Evolutionary conservation across 2,329 filamentous ascomycete species (phyloP).

Genomic region (Colletotrichum ledebouriae): DNA sequence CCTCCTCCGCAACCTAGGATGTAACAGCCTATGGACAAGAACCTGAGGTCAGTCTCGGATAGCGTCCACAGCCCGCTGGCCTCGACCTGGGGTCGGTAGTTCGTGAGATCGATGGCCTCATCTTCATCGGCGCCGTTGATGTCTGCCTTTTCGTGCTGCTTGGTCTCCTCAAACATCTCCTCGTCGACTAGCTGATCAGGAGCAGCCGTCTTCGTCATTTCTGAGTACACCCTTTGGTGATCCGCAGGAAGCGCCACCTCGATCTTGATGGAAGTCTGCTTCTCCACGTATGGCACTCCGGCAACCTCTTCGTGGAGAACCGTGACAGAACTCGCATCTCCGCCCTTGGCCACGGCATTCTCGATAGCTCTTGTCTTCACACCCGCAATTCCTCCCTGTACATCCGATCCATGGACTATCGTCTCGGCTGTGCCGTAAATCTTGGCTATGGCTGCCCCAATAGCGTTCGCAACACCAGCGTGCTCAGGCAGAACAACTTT

Average conservation of each 20-base stretch:
- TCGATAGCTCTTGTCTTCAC: conserved; percentile 42
- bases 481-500: conserved; percentile 43
- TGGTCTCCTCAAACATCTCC: conserved; percentile 37
- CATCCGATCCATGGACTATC: conserved; percentile 43
- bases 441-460: conserved; percentile 46
- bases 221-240: conserved; percentile 41
- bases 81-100: conserved; percentile 35
- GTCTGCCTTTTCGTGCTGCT: conserved; percentile 25
- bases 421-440: conserved; percentile 43
- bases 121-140: not conserved
- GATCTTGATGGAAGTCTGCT: conserved; percentile 44
- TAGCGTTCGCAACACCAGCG: conserved; percentile 45
- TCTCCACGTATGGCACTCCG: conserved; percentile 45
- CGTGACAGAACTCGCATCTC: conserved; percentile 38
- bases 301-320: conserved; percentile 45
- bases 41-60: conserved; percentile 45
- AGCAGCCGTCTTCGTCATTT: conserved; percentile 25
- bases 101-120: conserved; percentile 24
- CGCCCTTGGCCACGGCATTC: conserved; percentile 44
- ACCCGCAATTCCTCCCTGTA: conserved; percentile 39
- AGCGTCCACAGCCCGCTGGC: conserved; percentile 43
- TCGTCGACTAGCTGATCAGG: conserved; percentile 31
- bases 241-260: conserved; percentile 44
- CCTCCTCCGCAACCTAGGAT: conserved; percentile 47
- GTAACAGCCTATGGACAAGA: conserved; percentile 46